Evolutionary conservation across 2,329 filamentous ascomycete genomes (phyloP).

Genomic region (Xylaria sp.): DNA sequence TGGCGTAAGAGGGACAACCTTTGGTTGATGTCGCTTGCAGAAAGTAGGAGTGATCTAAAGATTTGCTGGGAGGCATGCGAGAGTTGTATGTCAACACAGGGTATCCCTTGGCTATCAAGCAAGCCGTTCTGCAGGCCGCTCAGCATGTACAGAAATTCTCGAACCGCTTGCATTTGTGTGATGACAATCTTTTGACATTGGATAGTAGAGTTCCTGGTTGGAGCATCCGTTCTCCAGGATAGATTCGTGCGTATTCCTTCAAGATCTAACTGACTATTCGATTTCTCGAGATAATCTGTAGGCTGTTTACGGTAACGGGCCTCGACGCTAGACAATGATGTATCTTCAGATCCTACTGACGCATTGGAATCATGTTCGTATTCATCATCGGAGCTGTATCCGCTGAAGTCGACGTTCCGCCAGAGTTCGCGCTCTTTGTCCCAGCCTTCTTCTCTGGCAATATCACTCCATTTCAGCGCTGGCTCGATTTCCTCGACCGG

Average conservation of each 20-base stretch:
- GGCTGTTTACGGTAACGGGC: conserved; percentile 46
- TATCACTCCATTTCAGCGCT: conserved; percentile 79
- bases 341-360: conserved; percentile 51
- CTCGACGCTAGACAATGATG: conserved; percentile 52
- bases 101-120: conserved; percentile 63
- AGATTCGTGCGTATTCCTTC: conserved; percentile 56
- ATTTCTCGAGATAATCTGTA: conserved; percentile 52
- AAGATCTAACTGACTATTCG: conserved; percentile 52
- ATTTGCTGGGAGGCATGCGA: conserved; percentile 61
- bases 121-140: conserved; percentile 79
- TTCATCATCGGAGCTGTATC: conserved; percentile 73
- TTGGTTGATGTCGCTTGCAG: conserved; percentile 60
- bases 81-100: conserved; percentile 58
- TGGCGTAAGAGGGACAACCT: conserved; percentile 59
- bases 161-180: conserved; percentile 77
- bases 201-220: conserved; percentile 47
- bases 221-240: conserved; percentile 55
- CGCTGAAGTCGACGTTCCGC: conserved; percentile 73
- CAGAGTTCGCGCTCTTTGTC: conserved; percentile 74
- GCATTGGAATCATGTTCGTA: conserved; percentile 53
- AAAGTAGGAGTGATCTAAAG: conserved; percentile 59
- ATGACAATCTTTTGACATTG: conserved; percentile 59
- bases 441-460: conserved; percentile 80
- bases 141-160: conserved; percentile 88
- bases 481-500: conserved; percentile 58